A percentile compares a stretch with the other conserved stretches of the same genome.
These are phyloP conservation scores for Cladosporium sp. DNA, from an alignment of 2,329 filamentous ascomycete genomes.

Conservation along the genomic window DNA sequence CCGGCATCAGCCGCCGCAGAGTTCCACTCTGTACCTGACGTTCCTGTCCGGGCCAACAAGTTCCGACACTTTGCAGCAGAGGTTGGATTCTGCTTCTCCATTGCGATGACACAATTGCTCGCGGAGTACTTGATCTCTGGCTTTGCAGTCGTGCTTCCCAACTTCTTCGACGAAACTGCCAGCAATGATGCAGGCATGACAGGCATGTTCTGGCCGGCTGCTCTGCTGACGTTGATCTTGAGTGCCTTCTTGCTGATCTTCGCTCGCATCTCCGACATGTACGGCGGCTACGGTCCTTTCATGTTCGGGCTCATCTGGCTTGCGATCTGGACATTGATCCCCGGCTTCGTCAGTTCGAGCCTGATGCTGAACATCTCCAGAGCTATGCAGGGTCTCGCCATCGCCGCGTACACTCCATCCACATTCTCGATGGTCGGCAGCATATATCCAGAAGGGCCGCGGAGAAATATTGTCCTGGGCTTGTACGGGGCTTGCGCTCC, in stretches of 20 bases:
- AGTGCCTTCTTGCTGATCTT: slow-evolving; percentile 37
- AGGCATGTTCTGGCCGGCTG: slow-evolving; percentile 39
- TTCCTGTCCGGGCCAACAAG: slow-evolving; percentile 19
- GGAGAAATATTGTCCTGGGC: slow-evolving; percentile 37
- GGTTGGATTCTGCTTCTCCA: slow-evolving; percentile 38
- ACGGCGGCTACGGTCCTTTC: slow-evolving; percentile 38
- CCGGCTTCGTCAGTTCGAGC: slow-evolving; percentile 32
- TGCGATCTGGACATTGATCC: slow-evolving; percentile 36
- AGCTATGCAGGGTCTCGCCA: slow-evolving; percentile 40
- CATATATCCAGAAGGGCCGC: slow-evolving; percentile 35
- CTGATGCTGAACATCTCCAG: slow-evolving; percentile 35
- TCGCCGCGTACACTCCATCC: slow-evolving; percentile 38
- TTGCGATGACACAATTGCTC: slow-evolving; percentile 39
- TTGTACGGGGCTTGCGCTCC: slow-evolving; percentile 40
- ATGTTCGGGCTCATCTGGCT: slow-evolving; percentile 39
- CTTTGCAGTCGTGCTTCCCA: slow-evolving; percentile 38
- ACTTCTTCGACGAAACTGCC: slow-evolving; percentile 25
- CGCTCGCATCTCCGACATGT: slow-evolving; percentile 38
- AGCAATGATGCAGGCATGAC: slow-evolving; percentile 20
- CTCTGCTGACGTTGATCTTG: slow-evolving; percentile 36
- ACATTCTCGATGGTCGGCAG: slow-evolving; percentile 37
- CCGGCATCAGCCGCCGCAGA: background rate
- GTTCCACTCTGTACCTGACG: background rate
- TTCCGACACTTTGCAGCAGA: slow-evolving; percentile 36
- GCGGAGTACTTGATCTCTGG: slow-evolving; percentile 41